Percentiles rank a stretch among this genome's conserved stretches.
These are phyloP conservation scores for Volutella citrinella DNA, from an alignment of 2,329 filamentous ascomycete genomes.

Conservation along the genomic window DNA sequence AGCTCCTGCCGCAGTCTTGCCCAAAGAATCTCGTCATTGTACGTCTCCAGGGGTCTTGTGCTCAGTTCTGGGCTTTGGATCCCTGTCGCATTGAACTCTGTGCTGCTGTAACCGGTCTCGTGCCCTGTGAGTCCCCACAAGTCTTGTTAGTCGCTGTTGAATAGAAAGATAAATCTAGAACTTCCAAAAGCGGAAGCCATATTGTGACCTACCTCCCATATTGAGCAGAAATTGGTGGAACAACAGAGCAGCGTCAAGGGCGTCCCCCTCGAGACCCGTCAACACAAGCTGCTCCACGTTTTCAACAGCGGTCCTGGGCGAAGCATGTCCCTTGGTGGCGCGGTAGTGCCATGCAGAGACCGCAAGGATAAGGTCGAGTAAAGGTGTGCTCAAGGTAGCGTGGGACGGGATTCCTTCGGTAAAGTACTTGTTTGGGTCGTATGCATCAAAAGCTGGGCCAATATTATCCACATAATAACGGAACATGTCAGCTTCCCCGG, in stretches of 20 bases:
- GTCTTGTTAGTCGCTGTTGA: too few species aligned
- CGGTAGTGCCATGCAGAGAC: conserved; percentile 10
- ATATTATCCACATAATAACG: conserved; percentile 14
- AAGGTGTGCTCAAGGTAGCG: conserved; percentile 8
- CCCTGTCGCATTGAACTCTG: too few species aligned
- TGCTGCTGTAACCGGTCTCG: too few species aligned
- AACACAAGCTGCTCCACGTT: conserved; percentile 7
- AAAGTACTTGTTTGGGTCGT: conserved; percentile 13
- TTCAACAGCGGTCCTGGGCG: conserved; percentile 4
- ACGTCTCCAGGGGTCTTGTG: too few species aligned
- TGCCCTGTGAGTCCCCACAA: too few species aligned
- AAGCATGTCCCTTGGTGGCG: conserved; percentile 3
- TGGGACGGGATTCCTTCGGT: conserved; percentile 8
- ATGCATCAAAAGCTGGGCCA: conserved; percentile 15
- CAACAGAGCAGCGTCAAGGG: conserved; percentile 6
- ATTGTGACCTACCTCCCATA: conserved; percentile 11
- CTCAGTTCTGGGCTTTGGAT: too few species aligned
- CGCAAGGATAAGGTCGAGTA: conserved; percentile 10
- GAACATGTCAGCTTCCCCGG: conserved; percentile 10
- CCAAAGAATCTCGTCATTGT: too few species aligned
- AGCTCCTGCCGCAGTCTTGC: conserved; percentile 17
- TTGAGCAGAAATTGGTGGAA: conserved; percentile 9
- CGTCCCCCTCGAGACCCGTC: conserved; percentile 8
- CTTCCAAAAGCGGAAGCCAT: too few species aligned
- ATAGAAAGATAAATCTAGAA: too few species aligned